Percentiles rank a stretch among this genome's conserved stretches.
These are phyloP conservation scores for Pseudocercospora fijiensis DNA, from an alignment of 2,329 filamentous ascomycete species.

Conservation along the genomic window DNA sequence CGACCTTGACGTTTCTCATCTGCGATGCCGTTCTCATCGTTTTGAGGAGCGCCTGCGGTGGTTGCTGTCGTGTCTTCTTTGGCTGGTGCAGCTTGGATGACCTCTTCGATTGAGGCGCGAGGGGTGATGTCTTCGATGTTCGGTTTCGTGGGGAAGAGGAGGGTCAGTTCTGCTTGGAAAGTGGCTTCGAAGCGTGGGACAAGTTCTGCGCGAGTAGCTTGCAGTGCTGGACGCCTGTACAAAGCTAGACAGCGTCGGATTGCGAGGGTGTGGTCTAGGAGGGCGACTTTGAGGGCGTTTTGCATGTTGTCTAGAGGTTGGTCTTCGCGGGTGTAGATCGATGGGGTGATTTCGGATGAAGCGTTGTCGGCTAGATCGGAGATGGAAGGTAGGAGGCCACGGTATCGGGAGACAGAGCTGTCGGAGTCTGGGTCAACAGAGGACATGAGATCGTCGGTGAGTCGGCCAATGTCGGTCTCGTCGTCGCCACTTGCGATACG, in stretches of 20 bases:
- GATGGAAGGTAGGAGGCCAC: constrained; percentile 63
- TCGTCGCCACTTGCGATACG: constrained; percentile 62
- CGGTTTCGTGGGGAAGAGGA: constrained; percentile 39
- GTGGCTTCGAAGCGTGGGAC: constrained; percentile 45
- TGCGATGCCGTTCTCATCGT: constrained; percentile 8
- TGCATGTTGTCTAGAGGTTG: constrained; percentile 59
- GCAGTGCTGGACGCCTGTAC: constrained; percentile 61
- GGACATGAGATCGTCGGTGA: constrained; percentile 74
- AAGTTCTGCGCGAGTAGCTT: constrained; percentile 47
- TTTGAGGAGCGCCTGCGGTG: constrained; percentile 12
- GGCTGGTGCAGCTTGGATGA: constrained; percentile 13
- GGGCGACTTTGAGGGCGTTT: constrained; percentile 76
- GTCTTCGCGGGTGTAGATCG: constrained; percentile 31
- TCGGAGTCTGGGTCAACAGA: constrained; percentile 73
- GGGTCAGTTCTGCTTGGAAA: constrained; percentile 46
- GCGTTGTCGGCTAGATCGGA: constrained; percentile 43
- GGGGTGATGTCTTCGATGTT: constrained; percentile 26
- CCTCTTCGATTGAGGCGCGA: constrained; percentile 26
- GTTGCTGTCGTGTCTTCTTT: constrained; percentile 11
- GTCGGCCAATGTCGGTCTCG: constrained; percentile 59
- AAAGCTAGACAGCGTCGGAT: constrained; percentile 75
- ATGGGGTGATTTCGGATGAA: constrained; percentile 39
- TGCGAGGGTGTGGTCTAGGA: constrained; percentile 85
- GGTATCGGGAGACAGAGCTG: constrained; percentile 76
- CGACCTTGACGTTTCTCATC: constrained; percentile 16